A percentile compares a stretch with the other conserved stretches of the same genome.
phyloP scores from a whole-genome alignment of 2,329 filamentous ascomycete genomes.

The Pseudonectria foliicola region DNA sequence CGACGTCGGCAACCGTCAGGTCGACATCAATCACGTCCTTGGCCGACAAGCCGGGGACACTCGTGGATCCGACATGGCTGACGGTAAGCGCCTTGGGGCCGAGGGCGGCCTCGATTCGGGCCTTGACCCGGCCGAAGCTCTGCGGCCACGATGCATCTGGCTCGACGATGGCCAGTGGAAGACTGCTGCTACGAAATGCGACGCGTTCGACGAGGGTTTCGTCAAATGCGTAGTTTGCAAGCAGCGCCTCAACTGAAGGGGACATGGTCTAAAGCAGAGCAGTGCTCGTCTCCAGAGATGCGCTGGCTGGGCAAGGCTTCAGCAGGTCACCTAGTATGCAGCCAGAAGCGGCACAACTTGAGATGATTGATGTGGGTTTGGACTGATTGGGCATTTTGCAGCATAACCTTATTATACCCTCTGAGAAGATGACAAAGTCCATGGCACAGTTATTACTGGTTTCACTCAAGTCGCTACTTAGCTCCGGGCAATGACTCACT shows the following conservation, averaged over 20 bases:
- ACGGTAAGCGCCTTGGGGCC: conserved; percentile 30
- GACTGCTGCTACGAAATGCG: conserved; percentile 16
- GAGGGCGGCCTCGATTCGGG: conserved; percentile 29
- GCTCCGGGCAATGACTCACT: not conserved
- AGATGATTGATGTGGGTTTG: too few relatives aligned
- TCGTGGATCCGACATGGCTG: conserved; percentile 44
- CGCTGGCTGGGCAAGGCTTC: too few relatives aligned
- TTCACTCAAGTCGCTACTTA: too few relatives aligned
- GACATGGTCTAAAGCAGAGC: conserved; percentile 12
- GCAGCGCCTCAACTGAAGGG: conserved; percentile 16
- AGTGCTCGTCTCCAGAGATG: too few relatives aligned
- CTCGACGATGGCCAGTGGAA: conserved; percentile 26
- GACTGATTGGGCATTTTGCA: too few relatives aligned
- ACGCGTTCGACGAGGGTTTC: conserved; percentile 17
- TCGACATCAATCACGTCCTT: conserved; percentile 49
- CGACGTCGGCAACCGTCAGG: conserved; percentile 33
- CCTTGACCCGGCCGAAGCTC: conserved; percentile 23
- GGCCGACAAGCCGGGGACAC: conserved; percentile 40
- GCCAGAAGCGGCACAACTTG: too few relatives aligned
- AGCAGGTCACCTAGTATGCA: too few relatives aligned
- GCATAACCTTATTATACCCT: too few relatives aligned
- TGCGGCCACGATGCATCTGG: conserved; percentile 31
- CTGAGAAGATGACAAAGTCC: too few relatives aligned
- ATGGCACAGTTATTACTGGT: too few relatives aligned
- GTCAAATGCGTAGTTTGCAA: conserved; percentile 20